A percentile compares a stretch with the other conserved stretches of the same genome.
phyloP scores from a whole-genome alignment of 768 basidiomycete genomes.

The Solioccasus polychromus region DNA sequence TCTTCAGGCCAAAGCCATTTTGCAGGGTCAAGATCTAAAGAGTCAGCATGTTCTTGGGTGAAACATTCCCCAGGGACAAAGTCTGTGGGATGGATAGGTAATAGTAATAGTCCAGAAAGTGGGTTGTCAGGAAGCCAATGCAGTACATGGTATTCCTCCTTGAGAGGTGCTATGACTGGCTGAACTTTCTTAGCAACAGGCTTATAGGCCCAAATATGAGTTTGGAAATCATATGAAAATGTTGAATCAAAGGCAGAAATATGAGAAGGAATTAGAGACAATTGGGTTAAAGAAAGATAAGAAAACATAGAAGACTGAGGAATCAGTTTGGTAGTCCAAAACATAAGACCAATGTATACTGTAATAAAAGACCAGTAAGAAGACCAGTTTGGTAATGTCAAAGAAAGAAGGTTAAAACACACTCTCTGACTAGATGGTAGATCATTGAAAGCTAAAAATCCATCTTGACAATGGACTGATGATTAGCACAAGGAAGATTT shows the following conservation, averaged over 20 bases:
- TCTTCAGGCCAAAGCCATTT: slow-evolving; percentile 1
- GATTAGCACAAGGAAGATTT: neutral
- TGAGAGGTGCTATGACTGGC: neutral
- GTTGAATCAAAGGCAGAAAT: neutral
- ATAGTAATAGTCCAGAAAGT: neutral
- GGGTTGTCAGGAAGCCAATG: neutral
- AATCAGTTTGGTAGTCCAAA: neutral
- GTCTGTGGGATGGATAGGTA: neutral
- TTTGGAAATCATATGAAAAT: neutral
- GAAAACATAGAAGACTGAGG: too few species aligned
- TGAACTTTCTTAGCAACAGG: neutral
- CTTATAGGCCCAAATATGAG: neutral
- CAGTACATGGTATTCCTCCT: neutral
- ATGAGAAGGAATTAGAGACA: too few species aligned
- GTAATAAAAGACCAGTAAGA: too few species aligned
- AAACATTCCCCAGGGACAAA: neutral
- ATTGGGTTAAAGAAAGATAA: too few species aligned
- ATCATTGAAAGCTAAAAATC: neutral
- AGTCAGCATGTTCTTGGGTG: neutral
- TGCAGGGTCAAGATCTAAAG: neutral
- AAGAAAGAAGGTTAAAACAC: too few species aligned
- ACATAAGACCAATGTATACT: neutral
- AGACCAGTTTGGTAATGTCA: too few species aligned
- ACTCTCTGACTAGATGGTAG: neutral
- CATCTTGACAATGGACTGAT: neutral